phyloP scores from a whole-genome alignment of 495 filamentous ascomycete genomes.

The Thozetella sp. region DNA sequence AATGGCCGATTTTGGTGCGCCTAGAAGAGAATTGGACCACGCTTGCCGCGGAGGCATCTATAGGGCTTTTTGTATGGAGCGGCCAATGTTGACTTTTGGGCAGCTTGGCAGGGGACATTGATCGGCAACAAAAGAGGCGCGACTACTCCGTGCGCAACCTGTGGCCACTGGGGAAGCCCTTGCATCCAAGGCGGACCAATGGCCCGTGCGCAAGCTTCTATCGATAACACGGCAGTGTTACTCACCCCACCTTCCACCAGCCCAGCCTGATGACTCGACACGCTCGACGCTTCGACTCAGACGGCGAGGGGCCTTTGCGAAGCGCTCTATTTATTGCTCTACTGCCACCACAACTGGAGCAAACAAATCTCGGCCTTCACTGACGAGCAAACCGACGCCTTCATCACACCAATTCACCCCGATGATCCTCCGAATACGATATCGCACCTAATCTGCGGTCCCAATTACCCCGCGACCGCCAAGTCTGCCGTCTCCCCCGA shows the following conservation, averaged over 20 bases:
- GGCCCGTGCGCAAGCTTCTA: slow-evolving; percentile 3
- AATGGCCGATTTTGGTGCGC: no score
- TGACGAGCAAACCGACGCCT: not conserved
- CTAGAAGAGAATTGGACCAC: no score
- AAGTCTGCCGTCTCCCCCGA: slow-evolving; percentile 14
- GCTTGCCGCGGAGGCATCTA: no score
- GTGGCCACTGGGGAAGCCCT: no score
- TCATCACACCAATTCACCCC: not conserved
- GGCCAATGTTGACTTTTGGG: no score
- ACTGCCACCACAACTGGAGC: not conserved
- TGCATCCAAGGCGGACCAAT: not conserved
- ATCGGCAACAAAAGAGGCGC: no score
- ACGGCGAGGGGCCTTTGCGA: slow-evolving; percentile 18
- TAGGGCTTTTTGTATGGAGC: no score
- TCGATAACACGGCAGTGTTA: slow-evolving; percentile 3
- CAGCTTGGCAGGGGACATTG: no score
- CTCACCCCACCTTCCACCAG: not conserved
- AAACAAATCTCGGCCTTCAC: not conserved
- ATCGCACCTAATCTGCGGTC: not conserved
- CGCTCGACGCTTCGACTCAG: slow-evolving; percentile 24
- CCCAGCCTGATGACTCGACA: not conserved
- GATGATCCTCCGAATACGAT: slow-evolving; percentile 19
- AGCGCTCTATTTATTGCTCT: not conserved
- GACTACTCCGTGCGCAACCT: no score
- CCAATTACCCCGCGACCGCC: not conserved